Base-by-base conservation (phyloP, 1,284 basidiomycete genomes). In the Chalciporus piperatoides region DNA sequence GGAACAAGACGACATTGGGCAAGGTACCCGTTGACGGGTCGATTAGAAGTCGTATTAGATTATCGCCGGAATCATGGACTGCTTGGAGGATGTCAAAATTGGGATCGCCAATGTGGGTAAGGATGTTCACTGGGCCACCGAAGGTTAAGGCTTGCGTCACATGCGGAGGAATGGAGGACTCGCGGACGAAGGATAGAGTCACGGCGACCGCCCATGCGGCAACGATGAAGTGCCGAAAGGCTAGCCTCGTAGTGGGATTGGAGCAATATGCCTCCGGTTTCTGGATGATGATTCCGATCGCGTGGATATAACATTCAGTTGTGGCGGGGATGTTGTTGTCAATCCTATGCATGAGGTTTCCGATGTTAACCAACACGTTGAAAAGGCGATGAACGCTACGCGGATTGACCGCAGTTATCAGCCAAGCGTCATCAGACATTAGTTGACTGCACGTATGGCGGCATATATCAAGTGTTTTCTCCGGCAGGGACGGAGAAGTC, bases 1-100 rank as follows among this genome's bases (percentile, higher is more conserved):
- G 78, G 21, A 73, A 61, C 38, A 81, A 55, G 17, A 79, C 61
- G 19, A 77, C 59, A 38, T 64, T 69, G 15, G 78, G 79, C 3
- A 80, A 59, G 33, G 71, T 59, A 9, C 71, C 68, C 11, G 67
- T 69, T 25, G 60, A 62, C 41, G 66, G 61, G 30, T 64, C 57
- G 24, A 73, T 49, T 5, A 76, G 51, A 3, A 61, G 54, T 19
- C 50, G 56, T 49, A 67, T 59, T 36, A 75, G 59, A 11, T 56
- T 59, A 33, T 69, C 63, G 4, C 68, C 67, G 24, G 70, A 60
- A n/a, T 58, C 48, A 25, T 68, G 63, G 15, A 74, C 70, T 37
- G 62, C 61, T 42, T 61, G 61, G 21, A 76, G 59, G 27, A 70
- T 47, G 45, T 70, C 63, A 40, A 67, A 65, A 21, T 56, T 59